Base-by-base conservation (phyloP, 352 stramenopile species). In the Phytophthora citrophthora region DNA sequence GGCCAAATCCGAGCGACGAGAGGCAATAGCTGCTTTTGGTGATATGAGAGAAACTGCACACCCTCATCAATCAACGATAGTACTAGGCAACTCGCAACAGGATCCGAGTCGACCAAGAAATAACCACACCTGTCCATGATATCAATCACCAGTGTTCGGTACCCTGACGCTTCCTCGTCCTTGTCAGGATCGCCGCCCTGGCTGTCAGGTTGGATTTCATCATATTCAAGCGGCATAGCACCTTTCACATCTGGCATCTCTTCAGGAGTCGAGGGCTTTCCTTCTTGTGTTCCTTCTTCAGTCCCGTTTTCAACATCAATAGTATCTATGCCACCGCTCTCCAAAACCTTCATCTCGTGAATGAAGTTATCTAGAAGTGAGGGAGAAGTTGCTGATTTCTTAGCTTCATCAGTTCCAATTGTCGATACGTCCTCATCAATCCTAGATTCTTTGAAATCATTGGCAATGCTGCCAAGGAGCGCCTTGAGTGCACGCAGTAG, bases 1-100 rank as follows among this genome's bases (percentile, higher is more conserved):
- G 83, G 72, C 88, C 88, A 96, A 27, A 96, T 68, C 11, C 80
- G 81, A 46, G 89, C 81, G 23, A 95, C 79, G 24, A 94, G 76
- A 4, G 86, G 88, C 15, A 93, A 65, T n/a, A 96, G 57, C 45
- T 87, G 72, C 13, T 77, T 87, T 24, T 55, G 66, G 23, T 81
- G 72, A 4, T 27, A 8, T 2, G 58, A 61, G 7, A 96, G 69
- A 18, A 88, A 79, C 12, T 58, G 39, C 23, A 94, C 60, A 9
- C 86, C 88, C 41, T 91, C 63, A 11, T 82, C 62, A 11, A 96
- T 88, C 23, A 93, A 77, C 9, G 61, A 74, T n/a, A 94, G 61
- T 48, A 91, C 86, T 20, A 91, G 67, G 41, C 88, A 96, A 56
- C 81, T 90, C 24, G 80, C 72, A 26, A 89, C 78, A 7, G 86